These are phyloP conservation scores for Ogataea corticis DNA, from an alignment of 805 yeast genomes.

Conservation along the genomic window DNA sequence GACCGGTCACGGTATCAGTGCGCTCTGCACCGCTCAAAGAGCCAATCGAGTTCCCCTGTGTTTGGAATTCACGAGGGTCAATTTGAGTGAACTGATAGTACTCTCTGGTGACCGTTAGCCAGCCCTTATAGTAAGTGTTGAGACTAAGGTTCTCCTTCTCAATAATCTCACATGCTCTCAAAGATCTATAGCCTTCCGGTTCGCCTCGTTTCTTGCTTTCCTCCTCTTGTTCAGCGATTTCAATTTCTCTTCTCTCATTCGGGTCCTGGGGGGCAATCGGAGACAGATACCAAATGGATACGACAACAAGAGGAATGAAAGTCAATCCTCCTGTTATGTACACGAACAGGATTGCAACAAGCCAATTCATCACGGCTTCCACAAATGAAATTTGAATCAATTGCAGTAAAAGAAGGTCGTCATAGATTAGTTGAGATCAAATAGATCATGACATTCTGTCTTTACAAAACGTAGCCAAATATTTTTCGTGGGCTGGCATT, in stretches of 20 bases:
- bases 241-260: conserved; percentile 22
- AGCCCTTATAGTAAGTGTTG: conserved; percentile 65
- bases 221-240: conserved; percentile 34
- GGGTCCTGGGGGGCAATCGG: conserved; percentile 34
- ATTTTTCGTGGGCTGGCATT: background rate
- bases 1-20: conserved; percentile 5
- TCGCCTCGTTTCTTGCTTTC: conserved; percentile 25
- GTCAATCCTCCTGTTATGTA: conserved; percentile 83
- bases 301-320: conserved; percentile 59
- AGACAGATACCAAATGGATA: conserved; percentile 42
- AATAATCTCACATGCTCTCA: conserved; percentile 65
- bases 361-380: conserved; percentile 21
- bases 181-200: conserved; percentile 29
- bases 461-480: background rate
- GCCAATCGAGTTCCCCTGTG: conserved; percentile 11
- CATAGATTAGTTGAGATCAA: background rate
- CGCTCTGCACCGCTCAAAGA: conserved; percentile 8
- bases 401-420: background rate
- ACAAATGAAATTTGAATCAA: background rate
- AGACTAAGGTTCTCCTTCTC: conserved; percentile 63
- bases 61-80: conserved; percentile 28
- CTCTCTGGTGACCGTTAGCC: conserved; percentile 84
- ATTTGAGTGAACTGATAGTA: conserved; percentile 55
- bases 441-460: background rate
- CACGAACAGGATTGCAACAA: conserved; percentile 39